phyloP scores from a whole-genome alignment of 129 eudicot species.

The Flaveria brownii region DNA sequence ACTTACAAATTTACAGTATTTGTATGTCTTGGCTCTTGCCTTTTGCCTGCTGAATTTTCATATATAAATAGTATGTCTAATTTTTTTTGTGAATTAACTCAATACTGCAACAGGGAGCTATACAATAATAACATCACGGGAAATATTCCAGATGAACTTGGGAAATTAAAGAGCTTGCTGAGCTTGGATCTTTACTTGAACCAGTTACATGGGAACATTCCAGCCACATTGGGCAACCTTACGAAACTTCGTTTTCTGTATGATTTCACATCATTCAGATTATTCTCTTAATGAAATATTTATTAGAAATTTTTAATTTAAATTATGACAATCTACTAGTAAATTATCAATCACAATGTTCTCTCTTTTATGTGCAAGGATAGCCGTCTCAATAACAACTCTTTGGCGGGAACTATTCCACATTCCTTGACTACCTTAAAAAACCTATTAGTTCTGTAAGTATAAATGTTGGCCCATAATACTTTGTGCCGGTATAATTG shows the following conservation, averaged over 20 bases:
- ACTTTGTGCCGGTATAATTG: constrained; percentile 4
- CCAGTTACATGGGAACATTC: constrained; percentile 53
- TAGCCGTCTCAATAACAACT: constrained; percentile 84
- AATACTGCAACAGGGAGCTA: constrained; percentile 58
- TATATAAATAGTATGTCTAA: not conserved
- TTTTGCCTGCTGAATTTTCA: not conserved
- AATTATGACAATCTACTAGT: not conserved
- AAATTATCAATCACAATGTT: constrained; percentile 12
- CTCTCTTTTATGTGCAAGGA: constrained; percentile 35
- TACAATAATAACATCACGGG: constrained; percentile 72
- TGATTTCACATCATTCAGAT: constrained; percentile 23
- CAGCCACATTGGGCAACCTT: constrained; percentile 63
- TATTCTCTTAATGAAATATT: not conserved
- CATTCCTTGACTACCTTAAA: constrained; percentile 48
- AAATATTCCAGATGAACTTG: constrained; percentile 58
- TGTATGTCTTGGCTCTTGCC: constrained; percentile 50
- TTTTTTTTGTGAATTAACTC: constrained; percentile 4
- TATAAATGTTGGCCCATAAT: constrained; percentile 10
- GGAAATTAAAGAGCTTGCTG: constrained; percentile 49
- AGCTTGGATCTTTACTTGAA: constrained; percentile 80
- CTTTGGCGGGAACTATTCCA: constrained; percentile 64
- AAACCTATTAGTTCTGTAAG: constrained; percentile 76
- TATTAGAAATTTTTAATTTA: not conserved
- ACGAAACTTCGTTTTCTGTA: constrained; percentile 63
- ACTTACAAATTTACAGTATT: constrained; percentile 60